These are phyloP conservation scores for Clavaria fumosa DNA, from an alignment of 768 basidiomycete genomes.

Conservation along the genomic window DNA sequence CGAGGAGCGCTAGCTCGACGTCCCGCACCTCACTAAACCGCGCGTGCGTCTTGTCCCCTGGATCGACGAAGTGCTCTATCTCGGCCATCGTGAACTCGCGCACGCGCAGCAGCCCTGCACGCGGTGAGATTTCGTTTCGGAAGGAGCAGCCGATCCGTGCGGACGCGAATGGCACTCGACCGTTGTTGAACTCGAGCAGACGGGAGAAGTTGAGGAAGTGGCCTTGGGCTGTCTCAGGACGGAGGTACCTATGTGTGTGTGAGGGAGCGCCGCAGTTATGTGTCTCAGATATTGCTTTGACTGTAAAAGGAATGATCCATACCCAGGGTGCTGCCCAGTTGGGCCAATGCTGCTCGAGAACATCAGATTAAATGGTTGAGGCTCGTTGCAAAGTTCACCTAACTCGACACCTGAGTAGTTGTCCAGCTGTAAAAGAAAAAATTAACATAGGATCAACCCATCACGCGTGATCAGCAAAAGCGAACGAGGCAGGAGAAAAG, in stretches of 20 bases:
- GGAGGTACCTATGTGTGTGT: conserved; percentile 51
- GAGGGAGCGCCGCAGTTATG: background rate
- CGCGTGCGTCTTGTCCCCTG: conserved; percentile 73
- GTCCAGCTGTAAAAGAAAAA: conserved; percentile 45
- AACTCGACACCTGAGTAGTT: conserved; percentile 85
- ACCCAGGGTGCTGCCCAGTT: conserved; percentile 94
- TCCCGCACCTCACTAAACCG: conserved; percentile 74
- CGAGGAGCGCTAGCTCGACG: conserved; percentile 59
- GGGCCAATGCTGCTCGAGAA: conserved; percentile 95
- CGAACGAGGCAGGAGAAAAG: background rate
- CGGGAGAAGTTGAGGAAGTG: conserved; percentile 98
- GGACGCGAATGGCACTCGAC: conserved; percentile 89
- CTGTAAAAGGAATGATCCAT: too few species aligned
- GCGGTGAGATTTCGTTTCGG: conserved; percentile 96
- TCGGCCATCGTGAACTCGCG: conserved; percentile 99
- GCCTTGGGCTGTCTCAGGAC: conserved; percentile 96
- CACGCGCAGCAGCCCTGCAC: conserved; percentile 89
- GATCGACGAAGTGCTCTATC: conserved; percentile 98
- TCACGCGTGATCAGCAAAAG: conserved; percentile 7
- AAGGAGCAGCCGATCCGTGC: conserved; percentile 94
- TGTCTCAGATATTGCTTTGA: background rate
- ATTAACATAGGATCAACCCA: too few species aligned
- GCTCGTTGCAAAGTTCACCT: conserved; percentile 80
- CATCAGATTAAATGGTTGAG: conserved; percentile 97
- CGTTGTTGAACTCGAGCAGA: conserved; percentile 96